Conservation (phyloP, 331 rosid genomes). For the Cydonia oblonga region DNA sequence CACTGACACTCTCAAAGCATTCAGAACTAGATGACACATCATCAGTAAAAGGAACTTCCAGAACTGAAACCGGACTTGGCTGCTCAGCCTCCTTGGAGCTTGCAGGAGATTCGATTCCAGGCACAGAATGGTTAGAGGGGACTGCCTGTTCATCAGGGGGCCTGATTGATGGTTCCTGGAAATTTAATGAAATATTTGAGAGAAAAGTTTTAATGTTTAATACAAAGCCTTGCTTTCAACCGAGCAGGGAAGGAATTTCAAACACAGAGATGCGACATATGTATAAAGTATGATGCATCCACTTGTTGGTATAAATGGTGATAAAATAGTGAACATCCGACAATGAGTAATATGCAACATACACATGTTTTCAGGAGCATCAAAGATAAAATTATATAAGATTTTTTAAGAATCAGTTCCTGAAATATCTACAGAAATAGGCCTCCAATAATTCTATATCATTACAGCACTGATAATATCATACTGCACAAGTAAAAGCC, state of each 20-base stretch:
- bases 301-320: not conserved
- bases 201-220: not conserved
- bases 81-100: conserved; percentile 80
- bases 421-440: not conserved
- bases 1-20: conserved; percentile 76
- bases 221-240: not conserved
- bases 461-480: not conserved
- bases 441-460: not conserved
- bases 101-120: conserved; percentile 40
- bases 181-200: conserved; percentile 23
- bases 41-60: conserved; percentile 69
- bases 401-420: not conserved
- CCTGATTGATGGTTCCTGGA: conserved; percentile 44
- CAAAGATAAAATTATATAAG: not conserved
- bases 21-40: conserved; percentile 77
- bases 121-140: conserved; percentile 23
- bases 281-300: not conserved
- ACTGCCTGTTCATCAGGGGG: conserved; percentile 33
- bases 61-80: conserved; percentile 92
- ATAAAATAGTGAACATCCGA: not conserved
- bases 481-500: not conserved
- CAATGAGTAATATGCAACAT: not conserved
- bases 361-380: not conserved
- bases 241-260: not conserved
- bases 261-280: not conserved